Evolutionary conservation across 139 green algal genomes (phyloP), one percentile per base, ranked within the genome.

Genomic region (Cymbomonas tetramitiformis): DNA sequence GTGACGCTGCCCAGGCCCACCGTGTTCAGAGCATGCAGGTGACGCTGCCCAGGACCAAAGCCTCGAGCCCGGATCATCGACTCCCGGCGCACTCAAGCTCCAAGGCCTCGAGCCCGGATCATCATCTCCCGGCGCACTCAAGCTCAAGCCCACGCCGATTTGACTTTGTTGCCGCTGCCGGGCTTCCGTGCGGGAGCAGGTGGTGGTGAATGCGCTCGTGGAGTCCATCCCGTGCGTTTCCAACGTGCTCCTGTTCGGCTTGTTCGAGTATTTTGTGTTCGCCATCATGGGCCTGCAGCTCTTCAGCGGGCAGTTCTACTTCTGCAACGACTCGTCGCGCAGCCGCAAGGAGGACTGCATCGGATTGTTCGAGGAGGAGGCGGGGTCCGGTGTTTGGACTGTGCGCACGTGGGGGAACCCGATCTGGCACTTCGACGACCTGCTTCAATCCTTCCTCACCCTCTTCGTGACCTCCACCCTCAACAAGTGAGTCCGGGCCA

Each of bases 401-500:
- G 33, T 4, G 31, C 52, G 32, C 3, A 4, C 30, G 18, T 88
- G 81, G 83, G 33, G 24, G 28, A 84, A 82, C 38, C 34, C 39
- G 1, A 55, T 52, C 7, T 64, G 71, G 51, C 86, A 88, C 62
- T 94, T 90, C 65, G 85, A 91, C 68, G 79, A 94, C 58, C 49
- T 86, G 4, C 59, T 70, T 29, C 75, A 73, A 7, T 71, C 79
- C 2, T 59, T 93, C 23, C 19, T 87, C 31, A 69, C 59, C 2
- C 58, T 85, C 24, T 87, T 93, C 50, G 59, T 85, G 4, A 74
- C 76, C 0, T 65, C 74, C 24, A 89, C 78, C 1, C 70, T 85
- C 18, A 83, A 94, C 46, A 76, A 78, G 47, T 94, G 60, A 51
- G 1, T 62, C 25, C 18, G 38, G 18, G 26, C n/a, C n/a, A n/a